Percentiles rank a stretch among this genome's conserved stretches.
phyloP scores from a whole-genome alignment of 2,329 filamentous ascomycete genomes.

The Clarireedia monteithiana region DNA sequence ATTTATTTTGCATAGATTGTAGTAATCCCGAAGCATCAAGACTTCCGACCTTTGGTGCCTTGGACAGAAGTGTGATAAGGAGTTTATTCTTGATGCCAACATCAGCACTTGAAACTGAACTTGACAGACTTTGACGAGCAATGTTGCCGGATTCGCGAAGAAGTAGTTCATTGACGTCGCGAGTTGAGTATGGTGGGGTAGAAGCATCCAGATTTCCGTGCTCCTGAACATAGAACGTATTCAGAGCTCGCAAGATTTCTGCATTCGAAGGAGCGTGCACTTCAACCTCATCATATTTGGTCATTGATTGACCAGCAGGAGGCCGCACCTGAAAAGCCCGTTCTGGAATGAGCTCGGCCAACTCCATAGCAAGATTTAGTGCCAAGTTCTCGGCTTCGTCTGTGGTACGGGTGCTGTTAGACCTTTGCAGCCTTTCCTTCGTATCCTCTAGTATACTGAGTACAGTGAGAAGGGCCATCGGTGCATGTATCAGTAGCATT shows the following conservation, averaged over 20 bases:
- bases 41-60: conserved; percentile 37
- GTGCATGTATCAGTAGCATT: conserved; percentile 82
- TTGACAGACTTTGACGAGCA: conserved; percentile 39
- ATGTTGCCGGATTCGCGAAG: conserved; percentile 51
- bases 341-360: conserved; percentile 58
- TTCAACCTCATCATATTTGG: conserved; percentile 23
- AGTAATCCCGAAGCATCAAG: conserved; percentile 43
- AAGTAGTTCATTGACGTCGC: conserved; percentile 52
- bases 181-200: conserved; percentile 49
- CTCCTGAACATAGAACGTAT: conserved; percentile 60
- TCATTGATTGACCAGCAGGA: conserved; percentile 21
- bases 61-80: conserved; percentile 49
- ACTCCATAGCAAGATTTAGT: conserved; percentile 43
- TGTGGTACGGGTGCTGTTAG: conserved; percentile 18
- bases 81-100: conserved; percentile 52
- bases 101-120: conserved; percentile 36
- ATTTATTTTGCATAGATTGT: conserved; percentile 41
- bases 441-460: conserved; percentile 49
- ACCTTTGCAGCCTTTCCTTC: conserved; percentile 31
- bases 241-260: conserved; percentile 54
- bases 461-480: conserved; percentile 62
- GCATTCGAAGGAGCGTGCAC: conserved; percentile 32
- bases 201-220: conserved; percentile 61
- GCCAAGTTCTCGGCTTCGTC: conserved; percentile 28
- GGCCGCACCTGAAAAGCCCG: conserved; percentile 45